Evolutionary conservation across 495 filamentous ascomycete genomes (phyloP).

Genomic region (Aspergillus bridgeri): DNA sequence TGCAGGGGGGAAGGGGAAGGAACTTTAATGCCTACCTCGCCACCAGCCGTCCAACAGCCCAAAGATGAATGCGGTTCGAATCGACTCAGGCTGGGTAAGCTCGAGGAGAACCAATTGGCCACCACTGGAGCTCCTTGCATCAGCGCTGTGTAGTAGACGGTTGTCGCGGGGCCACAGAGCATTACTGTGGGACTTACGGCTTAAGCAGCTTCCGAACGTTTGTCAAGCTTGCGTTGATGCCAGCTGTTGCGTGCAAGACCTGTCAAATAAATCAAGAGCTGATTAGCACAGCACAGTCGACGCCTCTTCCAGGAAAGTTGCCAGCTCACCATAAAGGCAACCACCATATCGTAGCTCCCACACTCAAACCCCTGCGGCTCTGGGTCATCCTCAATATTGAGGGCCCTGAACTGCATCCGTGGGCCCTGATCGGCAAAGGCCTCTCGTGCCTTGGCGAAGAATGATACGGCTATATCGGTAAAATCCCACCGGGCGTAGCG

Average conservation of each 20-base stretch:
- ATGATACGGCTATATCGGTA: conserved; percentile 47
- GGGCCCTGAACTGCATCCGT: conserved; percentile 14
- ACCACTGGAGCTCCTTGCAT: no score
- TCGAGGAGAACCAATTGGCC: conserved; percentile 19
- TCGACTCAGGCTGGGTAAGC: conserved; percentile 3
- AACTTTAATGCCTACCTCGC: conserved; percentile 14
- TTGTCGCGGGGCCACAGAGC: no score
- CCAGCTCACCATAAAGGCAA: conserved; percentile 30
- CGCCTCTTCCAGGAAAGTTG: no score
- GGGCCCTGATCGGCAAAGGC: conserved; percentile 4
- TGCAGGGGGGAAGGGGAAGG: no score
- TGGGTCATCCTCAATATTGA: conserved; percentile 48
- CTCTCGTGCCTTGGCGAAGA: conserved; percentile 10
- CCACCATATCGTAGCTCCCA: conserved; percentile 45
- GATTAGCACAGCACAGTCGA: no score
- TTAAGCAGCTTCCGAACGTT: conserved; percentile 28
- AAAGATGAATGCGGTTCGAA: conserved; percentile 13
- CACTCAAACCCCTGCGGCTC: conserved; percentile 41
- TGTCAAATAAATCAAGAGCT: background rate
- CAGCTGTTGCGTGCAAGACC: conserved; percentile 31
- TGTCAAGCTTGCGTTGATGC: conserved; percentile 35
- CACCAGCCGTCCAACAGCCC: conserved; percentile 21
- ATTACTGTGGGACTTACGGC: conserved; percentile 8
- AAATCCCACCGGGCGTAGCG: conserved; percentile 27
- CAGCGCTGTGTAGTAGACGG: no score